phyloP scores from a whole-genome alignment of 305 asterid species.

The Solanum chacoense region DNA sequence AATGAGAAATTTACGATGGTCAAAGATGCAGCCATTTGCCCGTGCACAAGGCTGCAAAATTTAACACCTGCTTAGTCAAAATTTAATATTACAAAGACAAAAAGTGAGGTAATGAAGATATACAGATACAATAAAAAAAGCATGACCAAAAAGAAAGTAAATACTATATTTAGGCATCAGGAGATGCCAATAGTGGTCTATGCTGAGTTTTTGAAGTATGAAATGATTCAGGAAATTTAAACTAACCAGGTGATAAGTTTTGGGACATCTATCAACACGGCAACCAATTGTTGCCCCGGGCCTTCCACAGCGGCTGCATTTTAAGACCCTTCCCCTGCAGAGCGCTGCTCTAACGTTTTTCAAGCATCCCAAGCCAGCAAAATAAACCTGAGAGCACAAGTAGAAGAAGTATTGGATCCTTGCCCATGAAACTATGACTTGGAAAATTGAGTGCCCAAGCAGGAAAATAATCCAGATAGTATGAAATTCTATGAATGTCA shows the following conservation, averaged over 20 bases:
- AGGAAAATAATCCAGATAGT: slow-evolving; percentile 5
- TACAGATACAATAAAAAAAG: not conserved
- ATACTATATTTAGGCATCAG: not conserved
- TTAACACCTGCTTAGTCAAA: slow-evolving; percentile 4
- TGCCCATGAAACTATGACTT: not conserved
- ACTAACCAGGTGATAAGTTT: slow-evolving; percentile 93
- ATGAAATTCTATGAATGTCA: not conserved
- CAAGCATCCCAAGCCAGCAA: slow-evolving; percentile 97
- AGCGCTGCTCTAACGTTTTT: slow-evolving; percentile 98
- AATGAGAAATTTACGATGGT: slow-evolving; percentile 95
- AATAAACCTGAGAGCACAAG: slow-evolving; percentile 60
- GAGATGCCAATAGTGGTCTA: not conserved
- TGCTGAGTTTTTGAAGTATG: not conserved
- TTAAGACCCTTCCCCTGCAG: slow-evolving; percentile 84
- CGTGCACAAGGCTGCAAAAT: slow-evolving; percentile 93
- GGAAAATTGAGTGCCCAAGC: not conserved
- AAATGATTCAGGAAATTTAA: not conserved
- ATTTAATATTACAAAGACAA: not conserved
- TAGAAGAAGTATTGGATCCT: not conserved
- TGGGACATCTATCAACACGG: slow-evolving; percentile 98
- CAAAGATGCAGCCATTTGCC: slow-evolving; percentile 79
- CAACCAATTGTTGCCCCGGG: slow-evolving; percentile 99
- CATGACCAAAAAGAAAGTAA: not conserved
- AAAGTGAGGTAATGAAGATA: not conserved
- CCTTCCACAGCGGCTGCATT: slow-evolving; percentile 93